Conservation (phyloP, 2,329 filamentous ascomycete species). For the Tympanopsis confertula region DNA sequence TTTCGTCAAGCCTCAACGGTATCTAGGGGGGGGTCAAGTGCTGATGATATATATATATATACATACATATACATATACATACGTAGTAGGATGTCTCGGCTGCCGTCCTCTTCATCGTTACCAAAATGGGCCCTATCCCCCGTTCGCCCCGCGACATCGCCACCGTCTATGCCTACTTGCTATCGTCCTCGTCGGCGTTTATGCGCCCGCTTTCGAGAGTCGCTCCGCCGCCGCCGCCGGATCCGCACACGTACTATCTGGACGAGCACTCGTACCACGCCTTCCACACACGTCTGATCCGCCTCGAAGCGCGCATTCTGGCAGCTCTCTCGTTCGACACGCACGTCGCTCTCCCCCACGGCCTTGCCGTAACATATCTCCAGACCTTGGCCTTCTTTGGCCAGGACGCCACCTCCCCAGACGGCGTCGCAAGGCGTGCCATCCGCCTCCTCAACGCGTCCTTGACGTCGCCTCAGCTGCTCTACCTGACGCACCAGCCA, state of each 20-base stretch:
- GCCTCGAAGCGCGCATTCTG: slow-evolving; percentile 68
- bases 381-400: slow-evolving; percentile 69
- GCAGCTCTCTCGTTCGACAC: slow-evolving; percentile 69
- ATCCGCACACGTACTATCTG: slow-evolving; percentile 52
- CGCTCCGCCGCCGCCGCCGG: slow-evolving; percentile 10
- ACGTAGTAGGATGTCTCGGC: slow-evolving; percentile 75
- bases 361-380: slow-evolving; percentile 80
- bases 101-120: slow-evolving; percentile 66
- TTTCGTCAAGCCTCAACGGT: too few species aligned
- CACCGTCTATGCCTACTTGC: slow-evolving; percentile 75
- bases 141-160: slow-evolving; percentile 69
- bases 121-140: slow-evolving; percentile 71
- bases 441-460: slow-evolving; percentile 77
- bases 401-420: slow-evolving; percentile 22
- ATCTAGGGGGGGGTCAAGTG: too few species aligned
- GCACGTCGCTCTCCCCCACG: slow-evolving; percentile 75
- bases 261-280: slow-evolving; percentile 61
- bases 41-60: too few species aligned
- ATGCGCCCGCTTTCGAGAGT: slow-evolving; percentile 26
- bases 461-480: slow-evolving; percentile 73
- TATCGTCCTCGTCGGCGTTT: slow-evolving; percentile 46
- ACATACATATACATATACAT: too few species aligned
- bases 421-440: slow-evolving; percentile 48
- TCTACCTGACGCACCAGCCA: slow-evolving; percentile 89
- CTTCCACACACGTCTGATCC: slow-evolving; percentile 52